These are phyloP conservation scores for Coffea canephora DNA, from an alignment of 257 asterid species.

Conservation along the genomic window DNA sequence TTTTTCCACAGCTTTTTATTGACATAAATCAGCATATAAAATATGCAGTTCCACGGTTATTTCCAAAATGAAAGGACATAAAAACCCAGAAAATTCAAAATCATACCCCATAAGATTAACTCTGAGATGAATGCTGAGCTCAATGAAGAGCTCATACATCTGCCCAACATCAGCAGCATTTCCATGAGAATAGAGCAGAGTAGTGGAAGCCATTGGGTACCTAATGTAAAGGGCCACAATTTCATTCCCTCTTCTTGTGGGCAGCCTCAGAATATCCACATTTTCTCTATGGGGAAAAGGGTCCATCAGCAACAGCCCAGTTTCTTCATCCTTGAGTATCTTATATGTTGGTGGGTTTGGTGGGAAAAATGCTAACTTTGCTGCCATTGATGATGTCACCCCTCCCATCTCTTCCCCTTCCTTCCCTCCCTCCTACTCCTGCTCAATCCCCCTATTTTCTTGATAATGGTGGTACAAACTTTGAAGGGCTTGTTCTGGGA, in stretches of 20 bases:
- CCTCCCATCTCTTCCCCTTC: conserved; percentile 87
- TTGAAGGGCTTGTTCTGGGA: background rate
- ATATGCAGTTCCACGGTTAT: background rate
- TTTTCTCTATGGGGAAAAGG: conserved; percentile 90
- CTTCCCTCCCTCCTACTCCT: conserved; percentile 41
- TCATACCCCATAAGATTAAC: conserved; percentile 89
- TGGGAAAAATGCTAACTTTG: conserved; percentile 94
- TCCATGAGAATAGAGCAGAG: conserved; percentile 87
- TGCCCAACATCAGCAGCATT: conserved; percentile 99
- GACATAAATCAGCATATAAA: background rate
- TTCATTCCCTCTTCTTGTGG: conserved; percentile 82
- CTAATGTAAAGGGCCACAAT: conserved; percentile 81
- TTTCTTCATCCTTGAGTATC: conserved; percentile 65
- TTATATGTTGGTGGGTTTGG: conserved; percentile 92
- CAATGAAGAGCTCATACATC: conserved; percentile 91
- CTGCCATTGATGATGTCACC: conserved; percentile 97
- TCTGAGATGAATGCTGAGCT: conserved; percentile 84
- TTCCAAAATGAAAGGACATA: background rate
- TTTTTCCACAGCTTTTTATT: background rate
- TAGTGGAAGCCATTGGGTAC: conserved; percentile 85
- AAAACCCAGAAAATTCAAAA: background rate
- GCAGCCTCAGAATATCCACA: conserved; percentile 75
- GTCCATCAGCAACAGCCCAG: conserved; percentile 73
- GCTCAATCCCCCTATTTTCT: conserved; percentile 6
- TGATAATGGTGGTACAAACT: conserved; percentile 11